Evolutionary conservation across 169 alveolate genomes (phyloP).

Genomic region (Cystoisospora suis): DNA sequence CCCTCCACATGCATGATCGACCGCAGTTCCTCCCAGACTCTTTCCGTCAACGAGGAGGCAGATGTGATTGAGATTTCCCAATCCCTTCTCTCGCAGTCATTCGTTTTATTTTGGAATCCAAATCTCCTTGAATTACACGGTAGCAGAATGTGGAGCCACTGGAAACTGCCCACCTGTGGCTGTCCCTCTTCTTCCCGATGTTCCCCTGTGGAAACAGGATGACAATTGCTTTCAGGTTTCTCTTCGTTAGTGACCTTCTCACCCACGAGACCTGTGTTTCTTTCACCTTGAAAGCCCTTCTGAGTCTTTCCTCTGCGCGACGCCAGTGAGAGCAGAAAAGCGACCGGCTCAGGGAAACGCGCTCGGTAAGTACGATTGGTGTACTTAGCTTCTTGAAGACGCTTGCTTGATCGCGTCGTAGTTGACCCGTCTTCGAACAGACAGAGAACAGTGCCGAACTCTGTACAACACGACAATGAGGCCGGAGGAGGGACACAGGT

Average conservation of each 20-base stretch:
- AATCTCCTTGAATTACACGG: neutral
- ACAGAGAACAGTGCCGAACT: conserved; percentile 4
- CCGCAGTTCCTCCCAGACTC: neutral
- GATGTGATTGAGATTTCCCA: neutral
- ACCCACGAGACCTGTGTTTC: too few species aligned
- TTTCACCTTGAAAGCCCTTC: too few species aligned
- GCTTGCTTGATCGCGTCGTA: neutral
- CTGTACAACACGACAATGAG: too few species aligned
- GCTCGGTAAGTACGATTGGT: neutral
- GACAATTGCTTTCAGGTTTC: too few species aligned
- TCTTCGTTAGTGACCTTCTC: too few species aligned
- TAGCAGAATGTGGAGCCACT: neutral
- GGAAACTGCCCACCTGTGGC: neutral
- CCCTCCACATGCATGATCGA: neutral
- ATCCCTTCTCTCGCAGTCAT: too few species aligned
- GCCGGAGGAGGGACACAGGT: too few species aligned
- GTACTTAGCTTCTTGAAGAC: neutral
- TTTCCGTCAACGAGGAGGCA: neutral
- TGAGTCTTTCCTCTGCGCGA: too few species aligned
- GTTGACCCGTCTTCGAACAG: neutral
- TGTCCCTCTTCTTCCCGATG: neutral
- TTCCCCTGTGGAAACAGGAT: neutral
- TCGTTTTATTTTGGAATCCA: too few species aligned
- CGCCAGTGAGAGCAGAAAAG: conserved; percentile 2
- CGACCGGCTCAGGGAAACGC: conserved; percentile 14